These are phyloP conservation scores for Eucalyptus sideroxylon DNA, from an alignment of 345 rosid genomes.

Conservation along the genomic window DNA sequence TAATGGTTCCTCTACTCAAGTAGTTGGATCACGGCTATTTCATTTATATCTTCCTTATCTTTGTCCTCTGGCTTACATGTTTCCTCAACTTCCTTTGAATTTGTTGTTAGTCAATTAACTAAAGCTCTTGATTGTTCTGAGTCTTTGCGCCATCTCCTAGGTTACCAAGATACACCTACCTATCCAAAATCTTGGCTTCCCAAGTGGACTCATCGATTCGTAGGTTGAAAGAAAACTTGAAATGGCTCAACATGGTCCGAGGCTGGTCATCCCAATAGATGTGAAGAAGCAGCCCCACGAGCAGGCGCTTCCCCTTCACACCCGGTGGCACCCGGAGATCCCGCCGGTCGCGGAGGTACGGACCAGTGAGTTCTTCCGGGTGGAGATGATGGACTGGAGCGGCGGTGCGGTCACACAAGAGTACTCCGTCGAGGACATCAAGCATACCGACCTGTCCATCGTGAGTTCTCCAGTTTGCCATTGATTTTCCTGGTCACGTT, in stretches of 20 bases:
- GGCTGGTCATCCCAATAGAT: constrained; percentile 37
- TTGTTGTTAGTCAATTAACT: not conserved
- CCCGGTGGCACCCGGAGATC: constrained; percentile 59
- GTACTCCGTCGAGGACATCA: constrained; percentile 33
- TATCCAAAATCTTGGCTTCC: not conserved
- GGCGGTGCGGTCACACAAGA: constrained; percentile 29
- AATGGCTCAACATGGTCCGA: constrained; percentile 21
- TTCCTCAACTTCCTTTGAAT: not conserved
- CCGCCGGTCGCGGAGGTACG: constrained; percentile 31
- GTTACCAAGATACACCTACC: not conserved
- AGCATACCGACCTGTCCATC: constrained; percentile 25
- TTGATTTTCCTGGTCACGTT: not conserved
- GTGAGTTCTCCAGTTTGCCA: constrained; percentile 7
- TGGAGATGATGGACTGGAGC: constrained; percentile 52
- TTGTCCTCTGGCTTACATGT: not conserved
- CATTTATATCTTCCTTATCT: not conserved
- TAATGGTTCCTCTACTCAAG: not conserved
- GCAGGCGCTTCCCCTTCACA: constrained; percentile 40
- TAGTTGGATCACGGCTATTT: not conserved
- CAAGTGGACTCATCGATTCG: not conserved
- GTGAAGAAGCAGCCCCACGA: constrained; percentile 49
- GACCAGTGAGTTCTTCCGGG: constrained; percentile 32
- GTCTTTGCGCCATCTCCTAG: not conserved
- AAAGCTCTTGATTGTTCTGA: not conserved
- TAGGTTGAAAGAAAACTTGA: not conserved